Evolutionary conservation across 2,329 filamentous ascomycete species (phyloP).

Genomic region (Colletotrichum filicis): DNA sequence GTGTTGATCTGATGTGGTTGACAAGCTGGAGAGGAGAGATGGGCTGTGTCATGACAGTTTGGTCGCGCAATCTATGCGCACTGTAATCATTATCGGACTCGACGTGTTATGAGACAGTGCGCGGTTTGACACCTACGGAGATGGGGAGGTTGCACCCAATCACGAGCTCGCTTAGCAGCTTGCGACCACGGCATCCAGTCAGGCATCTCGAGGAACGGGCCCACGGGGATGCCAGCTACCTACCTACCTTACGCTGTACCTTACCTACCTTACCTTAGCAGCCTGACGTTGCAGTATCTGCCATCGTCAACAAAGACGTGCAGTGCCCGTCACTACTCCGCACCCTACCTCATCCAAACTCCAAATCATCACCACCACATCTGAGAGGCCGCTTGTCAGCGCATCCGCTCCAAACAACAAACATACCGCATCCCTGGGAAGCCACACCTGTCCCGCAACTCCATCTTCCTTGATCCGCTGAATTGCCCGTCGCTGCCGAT

Average conservation of each 20-base stretch:
- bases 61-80: not conserved
- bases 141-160: not conserved
- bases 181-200: slow-evolving; percentile 18
- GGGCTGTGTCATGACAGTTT: not conserved
- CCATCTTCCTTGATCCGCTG: not conserved
- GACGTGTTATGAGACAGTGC: not conserved
- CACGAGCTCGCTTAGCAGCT: not conserved
- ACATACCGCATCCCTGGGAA: not conserved
- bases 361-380: not conserved
- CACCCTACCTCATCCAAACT: not conserved
- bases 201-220: not conserved
- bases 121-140: not conserved
- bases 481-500: slow-evolving; percentile 9
- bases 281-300: not conserved
- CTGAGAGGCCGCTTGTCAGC: slow-evolving; percentile 23
- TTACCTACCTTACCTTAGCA: not conserved
- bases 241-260: not conserved
- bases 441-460: not conserved
- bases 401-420: not conserved
- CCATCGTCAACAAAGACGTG: slow-evolving; percentile 18
- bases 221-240: not conserved
- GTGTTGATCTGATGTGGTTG: not conserved
- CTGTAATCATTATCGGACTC: not conserved
- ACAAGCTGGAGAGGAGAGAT: not conserved
- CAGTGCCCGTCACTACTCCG: not conserved